Conservation (phyloP, 495 filamentous ascomycete genomes). For the Neurospora sp. region DNA sequence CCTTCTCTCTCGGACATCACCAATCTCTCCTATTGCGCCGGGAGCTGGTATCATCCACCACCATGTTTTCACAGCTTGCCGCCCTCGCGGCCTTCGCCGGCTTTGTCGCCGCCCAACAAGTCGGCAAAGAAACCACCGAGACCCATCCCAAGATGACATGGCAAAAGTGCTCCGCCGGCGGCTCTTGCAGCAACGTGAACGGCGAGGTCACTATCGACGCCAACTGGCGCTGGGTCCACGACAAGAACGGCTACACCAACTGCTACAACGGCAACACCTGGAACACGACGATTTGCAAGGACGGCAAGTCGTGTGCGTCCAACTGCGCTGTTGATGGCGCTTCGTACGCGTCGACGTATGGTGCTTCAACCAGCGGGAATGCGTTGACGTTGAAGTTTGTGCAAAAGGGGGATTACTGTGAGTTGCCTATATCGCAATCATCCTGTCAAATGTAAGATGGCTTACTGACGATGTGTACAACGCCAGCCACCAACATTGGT, state of each 20-base stretch:
- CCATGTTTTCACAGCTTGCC: conserved; percentile 17
- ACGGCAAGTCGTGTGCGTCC: conserved; percentile 27
- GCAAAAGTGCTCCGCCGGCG: conserved; percentile 42
- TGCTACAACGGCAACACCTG: conserved; percentile 40
- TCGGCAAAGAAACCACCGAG: conserved; percentile 45
- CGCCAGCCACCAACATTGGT: conserved; percentile 32
- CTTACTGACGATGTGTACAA: not conserved
- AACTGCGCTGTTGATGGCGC: conserved; percentile 39
- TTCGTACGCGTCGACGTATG: conserved; percentile 36
- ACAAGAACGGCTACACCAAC: conserved; percentile 26
- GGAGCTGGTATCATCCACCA: conserved; percentile 1
- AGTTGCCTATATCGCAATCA: not conserved
- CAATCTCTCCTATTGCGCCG: not conserved
- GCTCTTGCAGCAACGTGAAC: conserved; percentile 36
- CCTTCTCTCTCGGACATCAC: not conserved
- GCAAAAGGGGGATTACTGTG: conserved; percentile 37
- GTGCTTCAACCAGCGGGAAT: conserved; percentile 34
- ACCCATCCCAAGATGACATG: conserved; percentile 48
- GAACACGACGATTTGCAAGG: conserved; percentile 30
- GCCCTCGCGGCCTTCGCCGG: conserved; percentile 28
- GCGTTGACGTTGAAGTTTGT: conserved; percentile 41
- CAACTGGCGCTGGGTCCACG: conserved; percentile 42
- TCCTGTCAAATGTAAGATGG: not conserved
- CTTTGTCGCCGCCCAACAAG: conserved; percentile 39
- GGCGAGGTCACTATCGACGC: conserved; percentile 35